Evolutionary conservation across 257 asterid species (phyloP), one percentile per base, ranked within the genome.

Genomic region (Sherardia arvensis): DNA sequence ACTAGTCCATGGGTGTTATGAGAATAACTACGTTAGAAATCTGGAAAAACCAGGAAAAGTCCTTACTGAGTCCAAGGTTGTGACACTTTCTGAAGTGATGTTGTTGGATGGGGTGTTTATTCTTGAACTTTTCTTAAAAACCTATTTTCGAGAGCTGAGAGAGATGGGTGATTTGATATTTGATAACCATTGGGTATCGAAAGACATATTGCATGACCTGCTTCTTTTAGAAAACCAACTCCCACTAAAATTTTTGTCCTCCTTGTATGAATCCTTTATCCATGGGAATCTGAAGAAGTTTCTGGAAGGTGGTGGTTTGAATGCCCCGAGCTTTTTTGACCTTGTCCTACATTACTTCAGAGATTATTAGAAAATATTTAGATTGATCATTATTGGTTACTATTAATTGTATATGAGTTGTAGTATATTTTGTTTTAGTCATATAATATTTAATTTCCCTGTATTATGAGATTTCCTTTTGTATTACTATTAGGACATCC

Each of bases 1-100:
- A 43, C 40, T 22, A 4, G 71, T 71, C 2, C 56, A 68, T 22
- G 69, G 65, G 0, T 58, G 71, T 26, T 76, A 71, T 27, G 71
- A 67, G 21, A 76, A 73, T 38, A 59, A 36, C 65, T 27, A 25
- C 12, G 20, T 4, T 18, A 6, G 53, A 4, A 47, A 18, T 0
- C 8, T 47, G 8, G 18, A 17, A 18, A 4, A 17, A 36, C 4
- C 17, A 1, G 45, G 2, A 2, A 10, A 36, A 36, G 17, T n/a
- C n/a, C n/a, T n/a, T n/a, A n/a, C n/a, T n/a, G n/a, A n/a, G n/a
- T n/a, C n/a, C n/a, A n/a, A n/a, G n/a, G n/a, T 1, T 36, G 45
- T 36, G 17, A 9, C 1, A 7, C 22, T 47, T 18, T n/a, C 53
- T 11, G 53, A 47, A 18, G 20, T 47, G 9, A 47, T 47, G 20